phyloP scores from a whole-genome alignment of 2,329 filamentous ascomycete species.

The Nannizzia gypsea region DNA sequence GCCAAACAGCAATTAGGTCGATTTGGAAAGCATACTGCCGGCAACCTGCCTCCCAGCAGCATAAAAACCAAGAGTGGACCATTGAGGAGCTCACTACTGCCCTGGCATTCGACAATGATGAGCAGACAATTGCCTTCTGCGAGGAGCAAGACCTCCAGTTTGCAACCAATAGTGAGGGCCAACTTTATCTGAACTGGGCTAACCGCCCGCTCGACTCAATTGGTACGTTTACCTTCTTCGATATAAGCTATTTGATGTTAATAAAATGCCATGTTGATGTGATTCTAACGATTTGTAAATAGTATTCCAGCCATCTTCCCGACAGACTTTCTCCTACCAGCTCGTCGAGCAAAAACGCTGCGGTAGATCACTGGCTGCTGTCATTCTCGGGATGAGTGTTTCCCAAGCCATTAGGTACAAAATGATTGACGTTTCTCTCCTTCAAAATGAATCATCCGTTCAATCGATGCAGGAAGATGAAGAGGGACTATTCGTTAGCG shows the following conservation, averaged over 20 bases:
- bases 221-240: constrained; percentile 21
- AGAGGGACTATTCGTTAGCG: constrained; percentile 29
- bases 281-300: constrained; percentile 6
- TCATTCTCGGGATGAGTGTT: constrained; percentile 47
- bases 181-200: constrained; percentile 42
- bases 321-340: constrained; percentile 42
- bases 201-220: constrained; percentile 37
- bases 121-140: constrained; percentile 44
- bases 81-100: constrained; percentile 40
- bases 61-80: constrained; percentile 46
- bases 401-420: constrained; percentile 39
- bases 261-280: no score
- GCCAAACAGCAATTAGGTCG: constrained; percentile 44
- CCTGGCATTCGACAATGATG: constrained; percentile 45
- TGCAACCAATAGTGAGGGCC: constrained; percentile 34
- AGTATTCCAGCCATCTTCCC: constrained; percentile 35
- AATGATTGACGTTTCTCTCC: constrained; percentile 36
- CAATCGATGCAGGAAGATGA: constrained; percentile 22
- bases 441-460: constrained; percentile 20
- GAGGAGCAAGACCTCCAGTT: constrained; percentile 43
- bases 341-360: constrained; percentile 49
- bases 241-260: no score
- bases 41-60: constrained; percentile 36
- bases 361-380: constrained; percentile 43
- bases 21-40: constrained; percentile 44